Evolutionary conservation across 352 stramenopile genomes (phyloP).

Genomic region (Plasmopara viticola): DNA sequence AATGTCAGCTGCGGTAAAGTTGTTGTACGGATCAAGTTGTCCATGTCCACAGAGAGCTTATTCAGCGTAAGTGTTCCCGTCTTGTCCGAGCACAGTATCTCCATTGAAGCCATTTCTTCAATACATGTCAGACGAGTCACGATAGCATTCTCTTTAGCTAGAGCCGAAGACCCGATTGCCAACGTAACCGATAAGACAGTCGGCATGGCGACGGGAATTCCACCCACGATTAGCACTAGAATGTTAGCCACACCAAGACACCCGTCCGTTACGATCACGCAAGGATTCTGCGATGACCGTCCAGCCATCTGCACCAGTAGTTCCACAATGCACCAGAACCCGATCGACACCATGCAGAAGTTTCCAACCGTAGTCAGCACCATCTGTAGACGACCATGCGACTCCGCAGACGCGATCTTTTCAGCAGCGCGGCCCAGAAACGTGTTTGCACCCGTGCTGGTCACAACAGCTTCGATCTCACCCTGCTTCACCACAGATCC

Average conservation of each 20-base stretch:
- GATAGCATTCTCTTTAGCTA: conserved; percentile 89
- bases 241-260: conserved; percentile 69
- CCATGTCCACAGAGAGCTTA: conserved; percentile 91
- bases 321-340: conserved; percentile 83
- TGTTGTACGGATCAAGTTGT: conserved; percentile 78
- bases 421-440: conserved; percentile 88
- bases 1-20: conserved; percentile 49
- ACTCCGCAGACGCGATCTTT: conserved; percentile 69
- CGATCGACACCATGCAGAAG: conserved; percentile 81
- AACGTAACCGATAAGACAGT: conserved; percentile 90
- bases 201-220: conserved; percentile 92
- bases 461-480: conserved; percentile 89
- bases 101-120: conserved; percentile 90
- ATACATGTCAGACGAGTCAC: conserved; percentile 89
- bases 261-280: conserved; percentile 71
- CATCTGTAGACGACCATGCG: conserved; percentile 84
- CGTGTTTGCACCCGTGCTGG: conserved; percentile 81
- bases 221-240: conserved; percentile 87
- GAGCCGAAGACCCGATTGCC: conserved; percentile 84
- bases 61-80: conserved; percentile 94
- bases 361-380: conserved; percentile 92
- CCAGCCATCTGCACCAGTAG: conserved; percentile 80
- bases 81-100: conserved; percentile 93
- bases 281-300: conserved; percentile 66
- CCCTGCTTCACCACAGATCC: conserved; percentile 82